Evolutionary conservation across 306 rosid genomes (phyloP), one percentile per base, ranked within the genome.

Genomic region (Begonia loranthoides): DNA sequence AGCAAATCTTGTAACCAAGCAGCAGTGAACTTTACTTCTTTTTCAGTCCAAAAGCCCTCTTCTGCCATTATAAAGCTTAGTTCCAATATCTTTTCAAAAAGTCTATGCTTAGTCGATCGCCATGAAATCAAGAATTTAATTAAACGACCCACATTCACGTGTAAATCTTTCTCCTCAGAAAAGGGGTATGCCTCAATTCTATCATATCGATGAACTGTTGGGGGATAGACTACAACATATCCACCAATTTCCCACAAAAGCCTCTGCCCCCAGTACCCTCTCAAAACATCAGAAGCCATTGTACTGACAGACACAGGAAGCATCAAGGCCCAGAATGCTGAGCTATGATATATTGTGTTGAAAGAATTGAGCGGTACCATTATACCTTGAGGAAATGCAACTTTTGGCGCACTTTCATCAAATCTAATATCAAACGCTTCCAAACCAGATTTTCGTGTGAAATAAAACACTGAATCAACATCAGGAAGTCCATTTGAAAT

Each of bases 211-310:
- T 80, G 93, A 24, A 92, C 78, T 0, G 99, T 92, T 3, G 99
- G 96, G 9, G 99, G 99, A 66, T 86, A 92, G 50, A 92, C 86
- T 12, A 49, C 94, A 65, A 86, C 80, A 56, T 79, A 79, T 43
- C 99, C 99, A 49, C 94, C 99, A 21, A 92, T 57, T 70, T 92
- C 99, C 99, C 99, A 92, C 66, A 92, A 79, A 61, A 92, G 75
- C 79, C 96, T 80, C 74, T 92, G 99, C 49, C 82, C 92, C 99
- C 99, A 92, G 24, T 92, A 92, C 14, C 99, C 99, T 74, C 99
- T 80, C 76, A 92, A 73, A 46, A 92, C 84, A 71, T 92, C 99
- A 40, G 96, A 76, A 19, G 99, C 96, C 96, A 92, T 86, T 8
- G 84, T 66, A 68, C 99, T 92, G 52, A 92, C 78, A 5, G 99